Conservation (phyloP, 768 basidiomycete species). For the Arthromyces matolae region DNA sequence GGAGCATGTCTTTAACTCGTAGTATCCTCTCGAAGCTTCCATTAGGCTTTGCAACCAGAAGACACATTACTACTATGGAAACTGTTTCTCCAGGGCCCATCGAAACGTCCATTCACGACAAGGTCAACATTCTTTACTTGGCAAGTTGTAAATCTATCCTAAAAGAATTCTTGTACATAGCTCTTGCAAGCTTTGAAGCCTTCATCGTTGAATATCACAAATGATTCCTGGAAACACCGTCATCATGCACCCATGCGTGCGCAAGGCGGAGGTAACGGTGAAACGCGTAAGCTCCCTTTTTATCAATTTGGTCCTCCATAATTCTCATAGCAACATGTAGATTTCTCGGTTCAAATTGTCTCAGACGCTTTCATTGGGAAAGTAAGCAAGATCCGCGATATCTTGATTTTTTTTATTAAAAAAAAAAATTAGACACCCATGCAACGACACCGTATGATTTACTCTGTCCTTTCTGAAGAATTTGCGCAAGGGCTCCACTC, state of each 20-base stretch:
- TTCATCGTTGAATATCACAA: slow-evolving; percentile 59
- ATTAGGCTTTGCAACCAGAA: slow-evolving; percentile 4
- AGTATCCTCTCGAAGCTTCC: slow-evolving; percentile 13
- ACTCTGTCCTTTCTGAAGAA: slow-evolving; percentile 69
- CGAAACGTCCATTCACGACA: slow-evolving; percentile 57
- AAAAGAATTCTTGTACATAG: slow-evolving; percentile 43
- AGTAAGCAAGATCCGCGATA: slow-evolving; percentile 34
- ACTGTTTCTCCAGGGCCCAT: slow-evolving; percentile 41
- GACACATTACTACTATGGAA: slow-evolving; percentile 19
- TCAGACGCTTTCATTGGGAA: slow-evolving; percentile 72
- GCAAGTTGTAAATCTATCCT: too few species aligned
- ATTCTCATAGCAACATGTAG: slow-evolving; percentile 31
- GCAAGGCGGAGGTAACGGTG: slow-evolving; percentile 61
- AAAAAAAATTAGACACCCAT: slow-evolving; percentile 70
- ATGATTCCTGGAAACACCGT: slow-evolving; percentile 83
- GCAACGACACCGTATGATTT: slow-evolving; percentile 80
- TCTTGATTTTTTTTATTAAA: slow-evolving; percentile 6
- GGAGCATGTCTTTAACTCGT: slow-evolving; percentile 15
- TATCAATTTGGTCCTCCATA: slow-evolving; percentile 12
- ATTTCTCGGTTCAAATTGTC: slow-evolving; percentile 74
- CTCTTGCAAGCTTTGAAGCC: slow-evolving; percentile 61
- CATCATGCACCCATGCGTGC: slow-evolving; percentile 82
- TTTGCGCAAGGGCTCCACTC: slow-evolving; percentile 71
- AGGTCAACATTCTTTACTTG: too few species aligned
- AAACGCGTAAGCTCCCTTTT: slow-evolving; percentile 68